Percentiles rank a stretch among this genome's conserved stretches.
These are phyloP conservation scores for Digitaria exilis DNA, from an alignment of 202 grass and related monocot genomes.

Conservation along the genomic window DNA sequence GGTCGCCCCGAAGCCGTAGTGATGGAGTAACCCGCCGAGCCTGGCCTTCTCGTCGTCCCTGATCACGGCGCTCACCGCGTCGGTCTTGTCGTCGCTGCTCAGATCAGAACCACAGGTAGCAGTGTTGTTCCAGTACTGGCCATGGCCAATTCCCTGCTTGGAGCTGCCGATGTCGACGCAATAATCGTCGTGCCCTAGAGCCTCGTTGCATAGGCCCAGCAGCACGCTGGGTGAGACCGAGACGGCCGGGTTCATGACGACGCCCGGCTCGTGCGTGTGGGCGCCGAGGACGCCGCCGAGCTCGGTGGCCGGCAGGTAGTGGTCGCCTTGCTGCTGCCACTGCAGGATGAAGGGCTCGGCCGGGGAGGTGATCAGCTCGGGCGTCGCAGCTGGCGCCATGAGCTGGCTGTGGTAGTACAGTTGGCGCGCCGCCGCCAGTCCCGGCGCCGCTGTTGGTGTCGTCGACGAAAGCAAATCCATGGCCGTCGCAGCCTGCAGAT, in stretches of 20 bases:
- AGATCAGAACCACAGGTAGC: not conserved
- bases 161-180: constrained; percentile 36
- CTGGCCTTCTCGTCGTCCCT: constrained; percentile 50
- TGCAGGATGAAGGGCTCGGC: constrained; percentile 36
- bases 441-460: not conserved
- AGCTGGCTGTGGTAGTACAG: constrained; percentile 31
- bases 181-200: constrained; percentile 29
- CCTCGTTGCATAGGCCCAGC: constrained; percentile 47
- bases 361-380: constrained; percentile 6
- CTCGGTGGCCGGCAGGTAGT: constrained; percentile 58
- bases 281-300: constrained; percentile 50
- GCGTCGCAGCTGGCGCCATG: not conserved
- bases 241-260: not conserved
- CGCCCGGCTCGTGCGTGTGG: constrained; percentile 7
- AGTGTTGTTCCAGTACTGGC: not conserved
- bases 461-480: constrained; percentile 2
- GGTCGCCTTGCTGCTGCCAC: constrained; percentile 31
- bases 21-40: constrained; percentile 51
- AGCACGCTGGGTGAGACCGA: constrained; percentile 5
- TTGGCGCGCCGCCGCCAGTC: constrained; percentile 21
- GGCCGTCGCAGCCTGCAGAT: not conserved
- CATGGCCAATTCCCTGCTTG: constrained; percentile 35
- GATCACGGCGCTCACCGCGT: constrained; percentile 43
- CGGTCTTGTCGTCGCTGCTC: constrained; percentile 30
- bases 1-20: constrained; percentile 38